phyloP scores from a whole-genome alignment of 331 rosid genomes.

The Stylosanthes scabra region DNA sequence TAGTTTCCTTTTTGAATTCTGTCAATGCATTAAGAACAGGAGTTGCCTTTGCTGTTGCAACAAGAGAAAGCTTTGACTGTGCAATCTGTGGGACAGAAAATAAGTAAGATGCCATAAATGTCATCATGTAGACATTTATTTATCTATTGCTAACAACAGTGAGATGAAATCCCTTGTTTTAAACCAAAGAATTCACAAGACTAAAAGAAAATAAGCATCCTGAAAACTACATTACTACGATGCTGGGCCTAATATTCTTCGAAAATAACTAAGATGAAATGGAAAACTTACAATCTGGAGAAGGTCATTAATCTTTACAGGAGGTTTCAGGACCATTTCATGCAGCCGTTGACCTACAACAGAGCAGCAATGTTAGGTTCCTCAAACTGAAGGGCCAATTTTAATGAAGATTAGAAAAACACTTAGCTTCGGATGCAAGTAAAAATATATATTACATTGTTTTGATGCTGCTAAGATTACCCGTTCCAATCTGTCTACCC shows the following conservation, averaged over 20 bases:
- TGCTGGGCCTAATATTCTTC: slow-evolving; percentile 3
- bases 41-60: slow-evolving; percentile 80
- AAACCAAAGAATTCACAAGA: slow-evolving; percentile 6
- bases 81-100: slow-evolving; percentile 58
- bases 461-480: slow-evolving; percentile 91
- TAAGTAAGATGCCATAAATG: slow-evolving; percentile 19
- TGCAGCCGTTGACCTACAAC: slow-evolving; percentile 84
- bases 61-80: slow-evolving; percentile 70
- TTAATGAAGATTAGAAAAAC: slow-evolving; percentile 2
- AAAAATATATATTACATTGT: slow-evolving; percentile 65
- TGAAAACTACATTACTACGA: neutral
- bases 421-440: slow-evolving; percentile 19
- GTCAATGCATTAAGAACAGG: slow-evolving; percentile 73
- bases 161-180: slow-evolving; percentile 22
- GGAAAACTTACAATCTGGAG: slow-evolving; percentile 66
- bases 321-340: slow-evolving; percentile 79
- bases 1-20: slow-evolving; percentile 47
- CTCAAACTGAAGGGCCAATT: slow-evolving; percentile 2
- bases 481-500: slow-evolving; percentile 81
- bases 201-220: slow-evolving; percentile 4
- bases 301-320: slow-evolving; percentile 56
- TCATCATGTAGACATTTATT: slow-evolving; percentile 1
- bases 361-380: slow-evolving; percentile 24
- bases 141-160: neutral
- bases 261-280: slow-evolving; percentile 16